Base-by-base conservation (phyloP, 2,329 filamentous ascomycete genomes). In the Colletotrichum lindemuthianum region DNA sequence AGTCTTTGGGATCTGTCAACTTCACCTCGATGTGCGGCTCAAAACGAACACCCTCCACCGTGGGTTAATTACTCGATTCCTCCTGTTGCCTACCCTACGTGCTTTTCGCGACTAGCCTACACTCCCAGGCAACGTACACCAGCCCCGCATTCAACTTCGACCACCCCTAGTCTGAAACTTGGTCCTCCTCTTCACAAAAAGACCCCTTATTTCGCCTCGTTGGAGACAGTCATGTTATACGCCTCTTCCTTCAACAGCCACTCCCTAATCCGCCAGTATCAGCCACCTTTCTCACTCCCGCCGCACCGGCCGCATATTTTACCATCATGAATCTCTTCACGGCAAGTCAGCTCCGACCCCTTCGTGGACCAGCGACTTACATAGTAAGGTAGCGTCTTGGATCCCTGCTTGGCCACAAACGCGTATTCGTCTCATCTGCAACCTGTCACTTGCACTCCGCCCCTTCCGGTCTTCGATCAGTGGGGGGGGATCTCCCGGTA, bases 401-500 rank as follows among this genome's bases (percentile, higher is more conserved):
- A 51, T 48, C 67, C 48, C 43, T 66, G 53, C 51, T 47, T 37
- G 8, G 57, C 41, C 43, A 51, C 59, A 66, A 36, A 54, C 54
- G 37, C 60, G 57, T 66, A 63, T 67, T 65, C 68, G 70, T 72
- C 70, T 71, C 69, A 71, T 69, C 55, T 71, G 50, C 49, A 52
- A 59, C 53, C 63, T 66, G 63, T 66, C 63, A 66, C 63, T 56
- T 65, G 52, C 60, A 63, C 65, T 69, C 70, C 65, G 64, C 59
- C 69, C 60, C 70, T 69, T 71, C 67, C 65, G 69, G 69, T 70
- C 65, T 69, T 60, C 64, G 66, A 68, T 67, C 60, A 65, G 69
- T 68, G 67, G 68, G 68, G 66, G 66, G 47, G 52, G 39, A 63
- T 56, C 58, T 56, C 60, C 65, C 68, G 56, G 48, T 44, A 50